These are phyloP conservation scores for Sisymbrium irio DNA, from an alignment of 345 rosid genomes.

Conservation along the genomic window DNA sequence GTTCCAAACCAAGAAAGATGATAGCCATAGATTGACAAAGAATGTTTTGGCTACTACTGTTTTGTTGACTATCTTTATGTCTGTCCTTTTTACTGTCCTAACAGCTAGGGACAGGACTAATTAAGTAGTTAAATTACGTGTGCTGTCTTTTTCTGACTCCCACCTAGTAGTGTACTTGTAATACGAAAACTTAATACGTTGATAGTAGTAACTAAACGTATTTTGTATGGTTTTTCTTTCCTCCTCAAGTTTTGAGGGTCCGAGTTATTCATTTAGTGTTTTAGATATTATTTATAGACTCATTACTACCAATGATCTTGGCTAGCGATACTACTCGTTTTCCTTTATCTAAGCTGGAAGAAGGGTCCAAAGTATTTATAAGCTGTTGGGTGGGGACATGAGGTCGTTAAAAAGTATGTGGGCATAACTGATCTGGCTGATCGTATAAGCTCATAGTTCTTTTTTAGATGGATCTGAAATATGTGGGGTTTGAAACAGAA, in stretches of 20 bases:
- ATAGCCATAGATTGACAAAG: constrained; percentile 11
- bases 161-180: not conserved
- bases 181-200: not conserved
- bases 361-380: not conserved
- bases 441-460: too few relatives aligned
- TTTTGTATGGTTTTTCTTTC: not conserved
- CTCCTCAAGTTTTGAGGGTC: not conserved
- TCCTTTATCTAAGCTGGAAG: not conserved
- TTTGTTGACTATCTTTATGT: constrained; percentile 21
- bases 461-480: too few relatives aligned
- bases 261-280: not conserved
- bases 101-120: not conserved
- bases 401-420: too few relatives aligned
- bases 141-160: not conserved
- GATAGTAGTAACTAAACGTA: not conserved
- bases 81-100: constrained; percentile 15
- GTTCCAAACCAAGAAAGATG: constrained; percentile 22
- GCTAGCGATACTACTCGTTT: too few relatives aligned
- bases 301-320: not conserved
- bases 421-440: too few relatives aligned
- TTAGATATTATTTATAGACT: not conserved
- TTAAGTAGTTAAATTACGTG: not conserved
- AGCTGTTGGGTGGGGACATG: too few relatives aligned
- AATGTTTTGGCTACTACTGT: constrained; percentile 11
- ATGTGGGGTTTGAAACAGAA: too few relatives aligned